Percentiles rank a stretch among this genome's conserved stretches.
These are phyloP conservation scores for Alternaria burnsii DNA, from an alignment of 2,329 filamentous ascomycete species.

Conservation along the genomic window DNA sequence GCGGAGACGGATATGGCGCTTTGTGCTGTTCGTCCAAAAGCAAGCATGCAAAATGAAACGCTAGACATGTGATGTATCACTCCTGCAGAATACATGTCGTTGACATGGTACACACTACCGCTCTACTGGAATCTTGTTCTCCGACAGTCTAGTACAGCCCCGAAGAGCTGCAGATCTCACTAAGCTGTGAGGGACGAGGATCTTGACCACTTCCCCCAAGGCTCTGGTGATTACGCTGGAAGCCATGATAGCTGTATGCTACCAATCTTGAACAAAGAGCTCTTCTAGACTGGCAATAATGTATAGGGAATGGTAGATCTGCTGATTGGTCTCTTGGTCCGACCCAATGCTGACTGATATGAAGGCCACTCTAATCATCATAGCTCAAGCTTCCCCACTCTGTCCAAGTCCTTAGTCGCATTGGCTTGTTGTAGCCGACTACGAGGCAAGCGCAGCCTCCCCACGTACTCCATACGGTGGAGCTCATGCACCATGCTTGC, in stretches of 20 bases:
- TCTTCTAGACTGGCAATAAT: not conserved
- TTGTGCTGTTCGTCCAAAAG: not conserved
- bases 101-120: not conserved
- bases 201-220: not conserved
- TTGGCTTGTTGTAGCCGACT: slow-evolving; percentile 1
- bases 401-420: not conserved
- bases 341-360: too few species aligned
- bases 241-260: not conserved
- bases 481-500: slow-evolving; percentile 3
- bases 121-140: slow-evolving; percentile 3
- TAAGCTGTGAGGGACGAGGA: not conserved
- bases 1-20: not conserved
- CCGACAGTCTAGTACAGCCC: slow-evolving; percentile 1
- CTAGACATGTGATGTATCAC: not conserved
- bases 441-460: slow-evolving; percentile 7
- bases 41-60: not conserved
- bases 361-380: not conserved
- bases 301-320: not conserved
- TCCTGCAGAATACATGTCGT: not conserved
- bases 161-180: not conserved
- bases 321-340: not conserved
- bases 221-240: not conserved
- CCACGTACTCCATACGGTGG: slow-evolving; percentile 5
- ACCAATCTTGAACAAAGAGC: not conserved
- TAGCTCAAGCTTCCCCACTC: slow-evolving; percentile 5